Evolutionary conservation across 805 yeast species (phyloP), one percentile per base, ranked within the genome.

Genomic region (Suhomyces prunicola): DNA sequence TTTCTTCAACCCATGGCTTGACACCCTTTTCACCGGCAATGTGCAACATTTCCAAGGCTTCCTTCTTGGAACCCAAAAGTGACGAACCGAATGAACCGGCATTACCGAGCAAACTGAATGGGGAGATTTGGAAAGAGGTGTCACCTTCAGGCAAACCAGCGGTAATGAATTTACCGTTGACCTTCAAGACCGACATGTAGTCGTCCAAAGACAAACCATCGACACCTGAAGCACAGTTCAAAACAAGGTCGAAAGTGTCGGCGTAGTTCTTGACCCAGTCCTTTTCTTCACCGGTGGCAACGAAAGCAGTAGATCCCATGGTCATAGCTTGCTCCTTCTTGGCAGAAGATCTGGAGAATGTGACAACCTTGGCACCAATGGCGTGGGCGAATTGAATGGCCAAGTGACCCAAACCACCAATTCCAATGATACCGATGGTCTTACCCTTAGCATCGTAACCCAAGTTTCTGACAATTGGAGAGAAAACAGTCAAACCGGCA

Each of bases 401-500:
- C 77, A 80, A 73, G 64, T 80, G 84, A 29, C 85, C 85, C 57
- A 81, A 71, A 44, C 85, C 85, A 62, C 85, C 85, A 57, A 80
- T 76, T 55, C 84, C 85, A 48, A 80, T 68, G 55, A 83, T 71
- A 58, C 83, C 86, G 47, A 81, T 81, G 49, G 70, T 74, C 55
- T 73, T 73, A 49, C 82, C 83, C 60, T 71, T 74, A 36, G 76
- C 78, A n/a, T 71, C 71, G 29, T 50, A 46, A 12, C 63, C 60
- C 10, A 57, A 45, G 54, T 57, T 70, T 67, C 85, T 76, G 54
- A 79, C 72, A 59, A 87, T 68, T 51, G 93, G 93, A 6, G 88
- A 80, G 71, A 73, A 87, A 12, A 83, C 85, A 10, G 93, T 87
- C 64, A 85, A 72, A 51, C 93, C 93, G 52, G 90, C 93, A 74